phyloP scores from a whole-genome alignment of 257 asterid species.

The Linaria vulgaris region DNA sequence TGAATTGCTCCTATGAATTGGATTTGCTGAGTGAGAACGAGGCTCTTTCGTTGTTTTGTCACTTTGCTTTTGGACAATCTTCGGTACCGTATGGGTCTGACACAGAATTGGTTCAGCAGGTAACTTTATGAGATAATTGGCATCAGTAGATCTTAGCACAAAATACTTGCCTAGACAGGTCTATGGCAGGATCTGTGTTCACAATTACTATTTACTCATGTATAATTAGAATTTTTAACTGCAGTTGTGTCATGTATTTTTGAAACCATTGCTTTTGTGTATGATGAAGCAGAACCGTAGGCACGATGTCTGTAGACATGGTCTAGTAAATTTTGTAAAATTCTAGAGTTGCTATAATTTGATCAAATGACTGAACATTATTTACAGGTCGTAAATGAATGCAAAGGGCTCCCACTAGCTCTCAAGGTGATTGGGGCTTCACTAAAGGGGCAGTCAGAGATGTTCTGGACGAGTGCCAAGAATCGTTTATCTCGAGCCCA shows the following conservation, averaged over 20 bases:
- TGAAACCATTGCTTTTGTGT: too few species aligned
- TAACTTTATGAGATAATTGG: slow-evolving; percentile 29
- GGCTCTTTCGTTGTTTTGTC: slow-evolving; percentile 72
- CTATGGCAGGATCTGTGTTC: too few species aligned
- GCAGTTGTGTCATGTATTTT: background rate
- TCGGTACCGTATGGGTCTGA: slow-evolving; percentile 53
- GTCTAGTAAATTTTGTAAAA: too few species aligned
- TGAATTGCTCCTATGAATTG: slow-evolving; percentile 58
- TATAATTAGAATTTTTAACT: too few species aligned
- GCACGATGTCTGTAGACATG: too few species aligned
- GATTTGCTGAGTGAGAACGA: slow-evolving; percentile 75
- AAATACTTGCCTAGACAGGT: too few species aligned
- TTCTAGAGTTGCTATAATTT: background rate
- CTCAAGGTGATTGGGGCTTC: slow-evolving; percentile 90
- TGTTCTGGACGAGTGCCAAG: slow-evolving; percentile 77
- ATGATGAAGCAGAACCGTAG: too few species aligned
- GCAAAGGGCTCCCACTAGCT: slow-evolving; percentile 89
- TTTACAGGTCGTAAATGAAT: slow-evolving; percentile 71
- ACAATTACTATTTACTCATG: too few species aligned
- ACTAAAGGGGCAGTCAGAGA: slow-evolving; percentile 74
- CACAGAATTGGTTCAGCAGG: slow-evolving; percentile 67
- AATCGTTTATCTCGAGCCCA: slow-evolving; percentile 68
- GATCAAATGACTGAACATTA: background rate
- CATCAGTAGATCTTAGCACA: background rate
- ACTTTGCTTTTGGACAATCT: slow-evolving; percentile 72